phyloP scores from a whole-genome alignment of 306 rosid genomes.

The Myrica gale region DNA sequence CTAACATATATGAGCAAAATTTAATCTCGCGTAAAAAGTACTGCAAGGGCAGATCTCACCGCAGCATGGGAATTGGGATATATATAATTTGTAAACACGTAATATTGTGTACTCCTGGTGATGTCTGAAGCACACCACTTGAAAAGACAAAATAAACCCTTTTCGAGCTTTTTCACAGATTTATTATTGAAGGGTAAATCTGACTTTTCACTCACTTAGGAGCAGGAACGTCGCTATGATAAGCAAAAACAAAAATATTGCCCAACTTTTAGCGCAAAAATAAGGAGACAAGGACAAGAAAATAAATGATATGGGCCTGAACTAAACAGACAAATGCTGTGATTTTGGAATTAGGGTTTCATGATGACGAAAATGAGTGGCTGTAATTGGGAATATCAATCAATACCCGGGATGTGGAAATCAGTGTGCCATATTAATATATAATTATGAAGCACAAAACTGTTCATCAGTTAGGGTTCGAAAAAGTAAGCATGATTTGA shows the following conservation, averaged over 20 bases:
- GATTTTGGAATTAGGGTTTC: constrained; percentile 58
- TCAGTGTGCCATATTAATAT: constrained; percentile 32
- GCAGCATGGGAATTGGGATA: too few species aligned
- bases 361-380: constrained; percentile 52
- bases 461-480: background rate
- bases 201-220: constrained; percentile 31
- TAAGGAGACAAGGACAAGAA: constrained; percentile 41
- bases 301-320: constrained; percentile 35
- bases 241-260: constrained; percentile 32
- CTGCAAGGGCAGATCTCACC: too few species aligned
- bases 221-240: constrained; percentile 26
- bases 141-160: constrained; percentile 39
- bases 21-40: too few species aligned
- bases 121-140: background rate
- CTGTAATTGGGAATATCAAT: constrained; percentile 38
- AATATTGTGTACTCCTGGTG: constrained; percentile 27
- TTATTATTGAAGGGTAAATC: constrained; percentile 23
- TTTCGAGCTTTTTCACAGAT: background rate
- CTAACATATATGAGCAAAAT: too few species aligned
- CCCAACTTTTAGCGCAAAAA: constrained; percentile 36
- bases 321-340: constrained; percentile 42
- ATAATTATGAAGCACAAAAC: too few species aligned
- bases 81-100: too few species aligned
- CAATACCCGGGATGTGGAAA: constrained; percentile 36
- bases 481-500: constrained; percentile 41